Evolutionary conservation across 345 rosid species (phyloP).

Genomic region (Adansonia digitata): DNA sequence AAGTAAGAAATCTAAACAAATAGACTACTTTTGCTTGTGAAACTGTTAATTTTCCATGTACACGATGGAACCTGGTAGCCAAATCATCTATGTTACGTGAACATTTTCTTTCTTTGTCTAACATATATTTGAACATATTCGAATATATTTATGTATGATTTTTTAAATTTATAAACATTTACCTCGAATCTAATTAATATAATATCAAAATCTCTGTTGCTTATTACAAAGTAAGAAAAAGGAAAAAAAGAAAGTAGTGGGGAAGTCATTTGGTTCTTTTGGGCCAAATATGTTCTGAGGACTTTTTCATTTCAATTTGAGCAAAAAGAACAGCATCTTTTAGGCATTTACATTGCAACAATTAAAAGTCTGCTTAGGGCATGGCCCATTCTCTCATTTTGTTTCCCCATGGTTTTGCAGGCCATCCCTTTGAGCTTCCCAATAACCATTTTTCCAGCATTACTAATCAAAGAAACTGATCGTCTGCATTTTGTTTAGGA

Average conservation of each 20-base stretch:
- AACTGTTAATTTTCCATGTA: conserved; percentile 1
- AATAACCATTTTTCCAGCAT: neutral
- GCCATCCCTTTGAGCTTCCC: conserved; percentile 13
- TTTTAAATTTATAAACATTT: too few relatives aligned
- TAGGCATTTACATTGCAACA: neutral
- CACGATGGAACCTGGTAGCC: conserved; percentile 19
- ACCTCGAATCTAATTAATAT: too few relatives aligned
- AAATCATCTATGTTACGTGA: too few relatives aligned
- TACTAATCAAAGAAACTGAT: neutral
- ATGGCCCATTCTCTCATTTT: neutral
- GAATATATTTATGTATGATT: too few relatives aligned
- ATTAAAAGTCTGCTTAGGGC: neutral
- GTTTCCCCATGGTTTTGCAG: conserved; percentile 6
- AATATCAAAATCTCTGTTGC: conserved; percentile 21
- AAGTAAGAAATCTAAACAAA: neutral
- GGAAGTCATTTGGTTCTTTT: neutral
- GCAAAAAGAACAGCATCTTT: neutral
- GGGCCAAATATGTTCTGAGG: neutral
- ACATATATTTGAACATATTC: too few relatives aligned
- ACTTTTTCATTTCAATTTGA: neutral
- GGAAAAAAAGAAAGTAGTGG: neutral
- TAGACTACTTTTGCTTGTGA: neutral
- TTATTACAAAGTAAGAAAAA: neutral
- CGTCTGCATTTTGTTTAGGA: neutral
- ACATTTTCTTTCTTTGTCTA: too few relatives aligned